These are phyloP conservation scores for Pholiota conissans DNA, from an alignment of 768 basidiomycete species.

Conservation along the genomic window DNA sequence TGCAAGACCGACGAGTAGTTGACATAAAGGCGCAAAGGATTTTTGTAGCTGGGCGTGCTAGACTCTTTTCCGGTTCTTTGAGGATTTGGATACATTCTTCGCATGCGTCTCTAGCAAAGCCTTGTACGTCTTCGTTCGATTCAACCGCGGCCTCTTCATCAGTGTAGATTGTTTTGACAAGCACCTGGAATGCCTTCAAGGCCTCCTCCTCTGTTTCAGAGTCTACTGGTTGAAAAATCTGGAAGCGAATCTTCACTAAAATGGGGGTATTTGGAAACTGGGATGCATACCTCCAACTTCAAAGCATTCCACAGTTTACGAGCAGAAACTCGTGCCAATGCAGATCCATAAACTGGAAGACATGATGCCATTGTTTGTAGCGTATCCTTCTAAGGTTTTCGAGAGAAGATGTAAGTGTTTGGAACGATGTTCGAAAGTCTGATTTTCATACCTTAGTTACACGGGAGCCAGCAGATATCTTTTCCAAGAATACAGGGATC, in stretches of 20 bases:
- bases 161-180: conserved; percentile 75
- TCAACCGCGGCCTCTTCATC: conserved; percentile 39
- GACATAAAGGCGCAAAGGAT: conserved; percentile 75
- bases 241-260: neutral
- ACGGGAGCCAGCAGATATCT: conserved; percentile 80
- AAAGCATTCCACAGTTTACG: conserved; percentile 87
- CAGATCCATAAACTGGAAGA: conserved; percentile 82
- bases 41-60: conserved; percentile 86
- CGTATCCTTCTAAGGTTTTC: conserved; percentile 89
- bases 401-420: too few species aligned
- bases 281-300: conserved; percentile 78
- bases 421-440: too few species aligned
- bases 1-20: conserved; percentile 66
- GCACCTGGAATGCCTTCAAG: conserved; percentile 63
- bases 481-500: conserved; percentile 88
- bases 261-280: neutral
- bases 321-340: conserved; percentile 58
- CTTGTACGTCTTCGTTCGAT: conserved; percentile 43
- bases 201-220: conserved; percentile 71
- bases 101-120: conserved; percentile 72
- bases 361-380: conserved; percentile 75
- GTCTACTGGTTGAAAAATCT: conserved; percentile 96
- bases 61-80: conserved; percentile 90
- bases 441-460: conserved; percentile 81
- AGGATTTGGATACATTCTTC: conserved; percentile 80